These are phyloP conservation scores for Elsinoe australis DNA, from an alignment of 2,329 filamentous ascomycete species.

Conservation along the genomic window DNA sequence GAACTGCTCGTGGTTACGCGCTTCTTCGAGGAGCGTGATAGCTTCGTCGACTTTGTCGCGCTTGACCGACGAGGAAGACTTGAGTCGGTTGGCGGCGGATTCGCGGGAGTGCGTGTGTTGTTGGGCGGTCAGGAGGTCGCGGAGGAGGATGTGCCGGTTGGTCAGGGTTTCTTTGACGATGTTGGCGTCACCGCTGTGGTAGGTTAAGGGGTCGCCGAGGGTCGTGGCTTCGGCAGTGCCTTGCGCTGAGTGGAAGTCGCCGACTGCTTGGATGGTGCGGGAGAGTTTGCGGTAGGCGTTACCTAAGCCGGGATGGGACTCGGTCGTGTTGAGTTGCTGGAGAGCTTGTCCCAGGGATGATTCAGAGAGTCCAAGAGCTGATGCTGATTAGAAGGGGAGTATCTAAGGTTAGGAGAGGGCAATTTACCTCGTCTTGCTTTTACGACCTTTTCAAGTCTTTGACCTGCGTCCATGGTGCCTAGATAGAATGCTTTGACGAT, in stretches of 20 bases:
- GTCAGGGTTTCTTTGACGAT: constrained; percentile 98
- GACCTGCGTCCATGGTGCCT: constrained; percentile 90
- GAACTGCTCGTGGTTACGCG: constrained; percentile 70
- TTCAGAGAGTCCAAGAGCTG: constrained; percentile 84
- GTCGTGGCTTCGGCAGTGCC: constrained; percentile 94
- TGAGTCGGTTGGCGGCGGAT: constrained; percentile 79
- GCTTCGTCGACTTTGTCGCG: constrained; percentile 97
- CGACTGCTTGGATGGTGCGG: constrained; percentile 84
- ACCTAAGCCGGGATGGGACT: constrained; percentile 77
- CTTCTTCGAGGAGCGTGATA: constrained; percentile 83
- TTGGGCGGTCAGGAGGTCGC: constrained; percentile 87
- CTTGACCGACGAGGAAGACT: constrained; percentile 75
- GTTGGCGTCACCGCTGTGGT: constrained; percentile 91
- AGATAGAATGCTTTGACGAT: constrained; percentile 94
- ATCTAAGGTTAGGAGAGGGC: not conserved
- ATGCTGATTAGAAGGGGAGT: constrained; percentile 27
- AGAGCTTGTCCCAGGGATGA: constrained; percentile 90
- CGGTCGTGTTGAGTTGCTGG: constrained; percentile 76
- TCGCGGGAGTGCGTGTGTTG: constrained; percentile 75
- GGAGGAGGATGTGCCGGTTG: constrained; percentile 91
- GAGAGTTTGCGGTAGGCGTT: constrained; percentile 93
- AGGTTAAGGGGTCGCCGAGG: constrained; percentile 84
- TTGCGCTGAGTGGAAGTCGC: constrained; percentile 92
- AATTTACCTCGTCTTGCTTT: constrained; percentile 77
- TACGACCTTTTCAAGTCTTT: constrained; percentile 91